phyloP scores from a whole-genome alignment of 169 alveolate species.

The Plasmodium inui region DNA sequence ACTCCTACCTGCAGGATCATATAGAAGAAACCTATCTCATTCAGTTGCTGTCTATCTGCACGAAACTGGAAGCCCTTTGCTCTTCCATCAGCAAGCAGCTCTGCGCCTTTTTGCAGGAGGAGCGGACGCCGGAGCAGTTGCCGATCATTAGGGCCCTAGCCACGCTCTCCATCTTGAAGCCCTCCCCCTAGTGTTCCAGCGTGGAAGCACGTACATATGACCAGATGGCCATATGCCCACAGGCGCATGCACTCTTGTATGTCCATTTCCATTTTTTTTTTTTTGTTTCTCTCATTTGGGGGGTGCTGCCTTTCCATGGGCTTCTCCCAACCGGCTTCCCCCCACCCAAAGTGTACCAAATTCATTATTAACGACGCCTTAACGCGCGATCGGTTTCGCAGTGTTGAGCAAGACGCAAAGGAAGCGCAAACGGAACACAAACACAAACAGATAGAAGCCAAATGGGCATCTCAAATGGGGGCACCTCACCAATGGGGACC shows the following conservation, averaged over 20 bases:
- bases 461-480: background rate
- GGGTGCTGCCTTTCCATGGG: background rate
- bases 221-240: background rate
- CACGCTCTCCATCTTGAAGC: constrained; percentile 48
- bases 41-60: constrained; percentile 36
- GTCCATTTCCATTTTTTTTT: background rate
- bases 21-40: constrained; percentile 47
- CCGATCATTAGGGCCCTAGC: constrained; percentile 63
- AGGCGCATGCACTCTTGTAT: background rate
- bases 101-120: constrained; percentile 41
- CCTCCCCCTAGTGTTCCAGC: constrained; percentile 7
- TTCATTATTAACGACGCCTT: background rate
- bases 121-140: constrained; percentile 25
- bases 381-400: background rate
- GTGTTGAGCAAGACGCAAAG: background rate
- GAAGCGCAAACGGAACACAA: background rate
- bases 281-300: background rate
- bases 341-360: background rate
- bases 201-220: background rate
- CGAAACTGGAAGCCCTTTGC: constrained; percentile 66
- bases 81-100: constrained; percentile 65
- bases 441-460: no score
- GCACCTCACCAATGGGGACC: background rate
- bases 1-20: background rate
- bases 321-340: background rate